Evolutionary conservation across 805 yeast genomes (phyloP).

Genomic region (Barnettozyma sp.): DNA sequence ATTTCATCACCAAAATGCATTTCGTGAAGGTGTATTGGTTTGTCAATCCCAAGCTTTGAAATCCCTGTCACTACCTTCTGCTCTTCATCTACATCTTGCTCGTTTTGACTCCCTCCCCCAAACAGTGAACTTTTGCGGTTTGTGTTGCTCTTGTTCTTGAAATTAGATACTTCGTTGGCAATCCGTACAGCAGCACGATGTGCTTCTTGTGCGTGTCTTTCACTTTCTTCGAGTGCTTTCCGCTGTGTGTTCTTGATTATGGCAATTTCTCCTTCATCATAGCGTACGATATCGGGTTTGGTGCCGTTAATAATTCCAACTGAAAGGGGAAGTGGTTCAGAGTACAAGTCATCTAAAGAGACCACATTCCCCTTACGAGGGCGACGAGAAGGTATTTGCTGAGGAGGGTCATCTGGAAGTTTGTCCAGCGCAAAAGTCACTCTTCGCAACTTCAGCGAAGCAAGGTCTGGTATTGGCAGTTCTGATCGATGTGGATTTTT

Average conservation of each 20-base stretch:
- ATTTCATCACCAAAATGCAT: constrained; percentile 39
- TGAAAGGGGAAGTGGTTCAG: constrained; percentile 51
- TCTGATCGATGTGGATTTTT: constrained; percentile 36
- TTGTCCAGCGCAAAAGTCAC: constrained; percentile 76
- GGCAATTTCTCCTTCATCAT: constrained; percentile 37
- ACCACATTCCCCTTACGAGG: constrained; percentile 77
- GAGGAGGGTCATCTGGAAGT: constrained; percentile 79
- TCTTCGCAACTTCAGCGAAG: constrained; percentile 41
- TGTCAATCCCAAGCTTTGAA: constrained; percentile 50
- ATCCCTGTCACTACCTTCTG: constrained; percentile 17
- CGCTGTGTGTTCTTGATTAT: constrained; percentile 55
- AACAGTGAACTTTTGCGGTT: constrained; percentile 4
- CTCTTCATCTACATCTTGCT: constrained; percentile 24
- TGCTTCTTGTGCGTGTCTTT: constrained; percentile 70
- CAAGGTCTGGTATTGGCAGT: constrained; percentile 27
- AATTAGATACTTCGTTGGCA: constrained; percentile 55
- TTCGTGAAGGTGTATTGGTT: constrained; percentile 60
- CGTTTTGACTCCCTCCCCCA: constrained; percentile 2
- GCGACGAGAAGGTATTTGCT: constrained; percentile 81
- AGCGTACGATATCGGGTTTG: constrained; percentile 19
- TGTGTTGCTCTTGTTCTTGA: constrained; percentile 24
- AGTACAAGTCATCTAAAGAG: constrained; percentile 60
- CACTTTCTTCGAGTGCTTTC: constrained; percentile 50
- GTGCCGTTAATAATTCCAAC: constrained; percentile 56
- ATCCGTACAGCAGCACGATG: constrained; percentile 63